phyloP scores from a whole-genome alignment of 139 green algal species.

The Chlorella sp. region DNA sequence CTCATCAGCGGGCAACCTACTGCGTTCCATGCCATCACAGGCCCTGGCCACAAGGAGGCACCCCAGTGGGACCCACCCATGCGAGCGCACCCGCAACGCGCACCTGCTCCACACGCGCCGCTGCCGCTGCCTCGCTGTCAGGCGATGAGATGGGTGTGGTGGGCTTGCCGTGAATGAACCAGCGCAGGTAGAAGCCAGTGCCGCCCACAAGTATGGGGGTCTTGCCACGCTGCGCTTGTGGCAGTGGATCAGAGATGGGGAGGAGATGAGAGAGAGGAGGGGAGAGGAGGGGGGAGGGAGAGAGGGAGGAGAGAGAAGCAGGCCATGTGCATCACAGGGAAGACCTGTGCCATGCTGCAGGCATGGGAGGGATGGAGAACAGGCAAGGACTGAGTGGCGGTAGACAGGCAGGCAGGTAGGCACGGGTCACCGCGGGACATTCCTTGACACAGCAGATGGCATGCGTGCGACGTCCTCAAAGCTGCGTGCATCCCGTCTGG shows the following conservation, averaged over 20 bases:
- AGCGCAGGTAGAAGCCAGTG: slow-evolving; percentile 96
- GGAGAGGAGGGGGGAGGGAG: not conserved
- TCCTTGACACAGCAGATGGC: too few species aligned
- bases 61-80: not conserved
- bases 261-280: not conserved
- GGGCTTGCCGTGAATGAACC: slow-evolving; percentile 85
- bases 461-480: too few species aligned
- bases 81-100: not conserved
- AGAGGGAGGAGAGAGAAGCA: not conserved
- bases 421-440: too few species aligned
- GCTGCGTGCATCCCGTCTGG: too few species aligned
- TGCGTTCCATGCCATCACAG: not conserved
- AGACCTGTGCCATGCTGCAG: too few species aligned
- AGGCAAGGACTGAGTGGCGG: too few species aligned
- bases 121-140: slow-evolving; percentile 52
- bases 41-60: not conserved
- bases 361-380: too few species aligned
- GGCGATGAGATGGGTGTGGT: slow-evolving; percentile 61
- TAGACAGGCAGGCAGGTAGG: too few species aligned
- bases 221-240: slow-evolving; percentile 59
- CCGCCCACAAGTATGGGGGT: slow-evolving; percentile 92
- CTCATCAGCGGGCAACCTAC: not conserved
- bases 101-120: slow-evolving; percentile 44
- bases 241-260: not conserved
- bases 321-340: too few species aligned